Conservation (phyloP, 768 basidiomycete species). For the Rhizopogon sp. region DNA sequence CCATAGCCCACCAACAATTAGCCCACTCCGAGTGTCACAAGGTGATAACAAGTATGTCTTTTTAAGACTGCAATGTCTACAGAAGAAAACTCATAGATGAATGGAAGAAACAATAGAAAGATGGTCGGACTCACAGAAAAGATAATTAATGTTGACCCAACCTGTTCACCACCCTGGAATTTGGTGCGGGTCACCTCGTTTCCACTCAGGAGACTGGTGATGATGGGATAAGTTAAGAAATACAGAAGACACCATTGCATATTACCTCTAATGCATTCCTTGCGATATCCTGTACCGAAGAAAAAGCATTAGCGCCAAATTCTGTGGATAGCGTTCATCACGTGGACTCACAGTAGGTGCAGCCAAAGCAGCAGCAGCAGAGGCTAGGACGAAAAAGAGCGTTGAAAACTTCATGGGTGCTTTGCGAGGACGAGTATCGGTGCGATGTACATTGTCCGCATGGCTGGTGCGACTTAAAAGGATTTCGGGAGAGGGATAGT, state of each 20-base stretch:
- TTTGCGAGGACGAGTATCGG: background rate
- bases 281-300: background rate
- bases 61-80: background rate
- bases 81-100: background rate
- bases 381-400: constrained; percentile 1
- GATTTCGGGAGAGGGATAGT: background rate
- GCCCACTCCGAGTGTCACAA: background rate
- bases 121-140: background rate
- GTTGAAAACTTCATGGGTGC: constrained; percentile 2
- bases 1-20: background rate
- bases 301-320: background rate
- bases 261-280: background rate
- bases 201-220: constrained; percentile 1
- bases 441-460: background rate
- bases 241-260: background rate
- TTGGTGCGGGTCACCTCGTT: background rate
- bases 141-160: background rate
- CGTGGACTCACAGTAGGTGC: background rate
- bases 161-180: background rate
- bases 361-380: background rate
- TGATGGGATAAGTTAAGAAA: background rate
- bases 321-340: background rate
- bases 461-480: background rate
- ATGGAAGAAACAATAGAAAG: no score
- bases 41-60: background rate